These are phyloP conservation scores for Stenocarpella maydis DNA, from an alignment of 2,329 filamentous ascomycete genomes.

Conservation along the genomic window DNA sequence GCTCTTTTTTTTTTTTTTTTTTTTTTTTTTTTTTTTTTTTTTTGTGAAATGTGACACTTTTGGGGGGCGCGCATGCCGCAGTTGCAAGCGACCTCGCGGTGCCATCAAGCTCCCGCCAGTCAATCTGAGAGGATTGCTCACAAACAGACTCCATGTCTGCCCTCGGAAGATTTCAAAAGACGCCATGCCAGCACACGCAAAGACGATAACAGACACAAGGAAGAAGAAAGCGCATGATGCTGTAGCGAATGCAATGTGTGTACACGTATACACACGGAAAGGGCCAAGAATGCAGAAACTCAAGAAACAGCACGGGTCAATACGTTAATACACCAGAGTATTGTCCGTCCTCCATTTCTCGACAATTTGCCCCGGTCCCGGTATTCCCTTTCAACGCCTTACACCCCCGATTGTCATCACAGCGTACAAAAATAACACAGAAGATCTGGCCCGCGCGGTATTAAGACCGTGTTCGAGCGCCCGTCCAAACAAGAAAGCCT, in stretches of 20 bases:
- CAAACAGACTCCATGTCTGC: background rate
- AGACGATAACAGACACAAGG: background rate
- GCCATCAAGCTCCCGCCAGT: background rate
- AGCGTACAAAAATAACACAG: slow-evolving; percentile 8
- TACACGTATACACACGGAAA: slow-evolving; percentile 3
- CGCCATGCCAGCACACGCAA: slow-evolving; percentile 13
- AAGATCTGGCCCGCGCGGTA: background rate
- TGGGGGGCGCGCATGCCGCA: background rate
- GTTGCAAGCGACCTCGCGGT: background rate
- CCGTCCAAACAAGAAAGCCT: slow-evolving; percentile 16
- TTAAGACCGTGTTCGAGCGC: background rate
- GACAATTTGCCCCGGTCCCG: slow-evolving; percentile 17
- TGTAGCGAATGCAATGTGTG: slow-evolving; percentile 34
- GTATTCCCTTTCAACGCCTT: slow-evolving; percentile 31
- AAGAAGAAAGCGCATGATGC: slow-evolving; percentile 1
- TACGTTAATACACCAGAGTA: slow-evolving; percentile 19
- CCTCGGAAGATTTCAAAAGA: slow-evolving; percentile 9
- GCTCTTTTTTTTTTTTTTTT: too few relatives aligned
- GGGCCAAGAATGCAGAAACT: background rate
- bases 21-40: too few relatives aligned
- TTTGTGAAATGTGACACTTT: background rate
- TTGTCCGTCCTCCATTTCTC: slow-evolving; percentile 27
- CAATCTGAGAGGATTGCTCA: slow-evolving; percentile 6
- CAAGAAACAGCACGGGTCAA: background rate
- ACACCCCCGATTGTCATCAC: slow-evolving; percentile 12